These are phyloP conservation scores for Sicyos baderoa DNA, from an alignment of 306 rosid genomes.

Conservation along the genomic window DNA sequence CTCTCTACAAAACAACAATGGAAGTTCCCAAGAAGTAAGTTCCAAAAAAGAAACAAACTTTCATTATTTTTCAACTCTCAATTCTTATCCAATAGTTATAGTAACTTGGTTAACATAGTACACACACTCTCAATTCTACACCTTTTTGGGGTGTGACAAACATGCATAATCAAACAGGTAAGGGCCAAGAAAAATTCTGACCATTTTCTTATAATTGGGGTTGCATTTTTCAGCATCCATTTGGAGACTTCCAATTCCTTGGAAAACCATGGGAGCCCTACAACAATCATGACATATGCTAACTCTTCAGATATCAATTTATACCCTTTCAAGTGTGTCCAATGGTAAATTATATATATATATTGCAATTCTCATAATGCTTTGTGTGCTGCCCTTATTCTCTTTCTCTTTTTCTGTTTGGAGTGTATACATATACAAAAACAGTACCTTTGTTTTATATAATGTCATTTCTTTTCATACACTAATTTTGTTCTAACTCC, in stretches of 20 bases:
- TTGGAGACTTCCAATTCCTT: conserved; percentile 44
- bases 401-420: background rate
- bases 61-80: background rate
- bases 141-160: conserved; percentile 1
- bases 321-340: conserved; percentile 8
- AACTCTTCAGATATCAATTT: background rate
- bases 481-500: background rate
- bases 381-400: background rate
- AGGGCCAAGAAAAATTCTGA: conserved; percentile 10
- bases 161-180: background rate
- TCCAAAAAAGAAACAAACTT: conserved; percentile 17
- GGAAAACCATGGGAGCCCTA: conserved; percentile 54
- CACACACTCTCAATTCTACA: too few species aligned
- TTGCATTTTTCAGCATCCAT: conserved; percentile 50
- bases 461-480: background rate
- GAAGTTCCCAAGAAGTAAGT: conserved; percentile 58
- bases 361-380: background rate
- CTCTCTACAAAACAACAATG: conserved; percentile 32
- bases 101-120: background rate
- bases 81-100: background rate
- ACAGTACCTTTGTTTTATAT: background rate
- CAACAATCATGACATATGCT: conserved; percentile 29
- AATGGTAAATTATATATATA: conserved; percentile 1
- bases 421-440: background rate
- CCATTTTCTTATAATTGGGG: background rate